Evolutionary conservation across 805 yeast genomes (phyloP), one percentile per base, ranked within the genome.

Genomic region (Lachancea dasiensis): DNA sequence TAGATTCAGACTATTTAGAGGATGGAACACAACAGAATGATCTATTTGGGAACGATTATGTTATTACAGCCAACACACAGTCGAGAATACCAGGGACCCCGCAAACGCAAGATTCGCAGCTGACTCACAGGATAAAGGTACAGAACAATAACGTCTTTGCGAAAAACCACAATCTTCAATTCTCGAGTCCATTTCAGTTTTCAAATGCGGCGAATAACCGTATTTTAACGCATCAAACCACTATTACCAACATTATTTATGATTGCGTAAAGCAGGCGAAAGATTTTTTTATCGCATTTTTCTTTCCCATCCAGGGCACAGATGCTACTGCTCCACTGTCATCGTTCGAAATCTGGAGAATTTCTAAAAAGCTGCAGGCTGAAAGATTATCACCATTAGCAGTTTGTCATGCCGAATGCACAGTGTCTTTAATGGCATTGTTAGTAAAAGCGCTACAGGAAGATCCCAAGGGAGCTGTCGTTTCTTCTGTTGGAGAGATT

Each of bases 381-480:
- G 77, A 76, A 42, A 69, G 73, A 16, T 60, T 86, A 25, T 68
- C 79, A 2, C 68, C 77, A n/a, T 69, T 78, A 36, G 77, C 85
- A 1, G 73, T 71, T 39, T 84, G 84, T 4, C 77, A 80, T 51
- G 73, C 85, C 0, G 74, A 81, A 14, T 71, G 81, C 34, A 68
- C 83, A 2, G 55, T 81, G 9, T 62, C 85, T 2, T 69, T 79
- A 35, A 63, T 81, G 39, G 62, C 79, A 14, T 58, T 77, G 5
- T 23, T 61, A 15, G 50, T 57, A 5, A 77, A 74, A 50, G 76
- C 87, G 1, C 67, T 75, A 17, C 76, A 72, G 34, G 87, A 81
- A 52, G 87, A 80, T 45, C 75, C 74, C 40, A 70, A 64, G 37
- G 70, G 74, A 19, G 63, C 70, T 5, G 73, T 80, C 2, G 69